These are phyloP conservation scores for Cercospora zeae-maydis DNA, from an alignment of 2,329 filamentous ascomycete species.

Conservation along the genomic window DNA sequence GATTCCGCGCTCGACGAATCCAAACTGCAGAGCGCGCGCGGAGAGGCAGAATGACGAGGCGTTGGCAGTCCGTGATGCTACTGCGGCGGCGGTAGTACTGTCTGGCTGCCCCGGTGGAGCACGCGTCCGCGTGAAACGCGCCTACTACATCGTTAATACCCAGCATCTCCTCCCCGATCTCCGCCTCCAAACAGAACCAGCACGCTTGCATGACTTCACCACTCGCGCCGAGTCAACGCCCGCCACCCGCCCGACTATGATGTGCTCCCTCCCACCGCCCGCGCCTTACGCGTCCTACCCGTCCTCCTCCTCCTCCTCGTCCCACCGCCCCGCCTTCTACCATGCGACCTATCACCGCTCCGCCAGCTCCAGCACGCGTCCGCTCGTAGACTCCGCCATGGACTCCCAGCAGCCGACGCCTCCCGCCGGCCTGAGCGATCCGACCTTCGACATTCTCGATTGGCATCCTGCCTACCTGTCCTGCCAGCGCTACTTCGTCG, in stretches of 20 bases:
- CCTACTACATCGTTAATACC: background rate
- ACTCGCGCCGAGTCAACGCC: background rate
- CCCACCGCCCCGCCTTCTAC: background rate
- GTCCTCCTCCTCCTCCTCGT: background rate
- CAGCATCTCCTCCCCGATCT: background rate
- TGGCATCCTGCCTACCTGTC: conserved; percentile 91
- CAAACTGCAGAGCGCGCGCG: too few relatives aligned
- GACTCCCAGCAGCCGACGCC: conserved; percentile 11
- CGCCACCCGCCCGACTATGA: background rate
- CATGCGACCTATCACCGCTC: background rate
- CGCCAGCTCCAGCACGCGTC: background rate
- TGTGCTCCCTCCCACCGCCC: conserved; percentile 1
- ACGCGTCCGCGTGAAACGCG: background rate
- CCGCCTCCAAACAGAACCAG: background rate
- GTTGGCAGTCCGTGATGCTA: background rate
- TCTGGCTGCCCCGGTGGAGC: background rate
- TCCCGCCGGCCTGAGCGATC: conserved; percentile 36
- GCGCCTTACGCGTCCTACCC: background rate
- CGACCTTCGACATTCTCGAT: conserved; percentile 74
- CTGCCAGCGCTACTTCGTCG: conserved; percentile 86
- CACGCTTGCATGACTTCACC: conserved; percentile 6
- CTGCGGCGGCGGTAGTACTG: too few relatives aligned
- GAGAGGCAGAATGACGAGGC: background rate
- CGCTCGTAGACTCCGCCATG: conserved; percentile 20
- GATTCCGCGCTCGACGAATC: background rate